Conservation (phyloP, 306 rosid genomes). For the Trifolium repens region DNA sequence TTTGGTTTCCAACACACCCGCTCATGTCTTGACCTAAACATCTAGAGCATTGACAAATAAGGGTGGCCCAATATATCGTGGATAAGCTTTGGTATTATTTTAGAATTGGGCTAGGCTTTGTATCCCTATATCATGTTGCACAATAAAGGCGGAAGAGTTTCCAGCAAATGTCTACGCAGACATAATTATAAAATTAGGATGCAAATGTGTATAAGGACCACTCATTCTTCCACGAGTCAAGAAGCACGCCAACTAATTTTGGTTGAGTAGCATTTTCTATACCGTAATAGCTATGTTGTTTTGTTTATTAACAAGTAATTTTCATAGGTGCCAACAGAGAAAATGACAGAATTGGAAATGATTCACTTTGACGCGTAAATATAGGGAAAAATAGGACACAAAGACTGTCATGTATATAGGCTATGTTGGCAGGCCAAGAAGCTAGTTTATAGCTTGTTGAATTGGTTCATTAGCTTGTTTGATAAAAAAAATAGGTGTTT, state of each 20-base stretch:
- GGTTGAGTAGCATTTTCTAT: conserved; percentile 15
- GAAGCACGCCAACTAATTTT: conserved; percentile 12
- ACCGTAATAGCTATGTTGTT: too few relatives aligned
- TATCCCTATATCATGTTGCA: background rate
- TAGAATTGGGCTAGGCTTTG: background rate
- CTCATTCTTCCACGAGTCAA: conserved; percentile 13
- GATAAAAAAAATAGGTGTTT: background rate
- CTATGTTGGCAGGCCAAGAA: background rate
- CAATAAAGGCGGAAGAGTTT: too few relatives aligned
- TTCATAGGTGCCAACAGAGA: conserved; percentile 18
- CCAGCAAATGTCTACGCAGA: background rate
- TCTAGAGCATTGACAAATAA: background rate
- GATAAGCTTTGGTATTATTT: background rate
- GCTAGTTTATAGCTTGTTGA: background rate
- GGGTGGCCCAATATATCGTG: background rate
- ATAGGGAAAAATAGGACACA: background rate
- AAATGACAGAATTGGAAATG: conserved; percentile 19
- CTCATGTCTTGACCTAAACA: background rate
- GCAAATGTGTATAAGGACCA: conserved; percentile 1
- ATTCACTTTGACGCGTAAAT: conserved; percentile 4
- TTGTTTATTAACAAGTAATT: too few relatives aligned
- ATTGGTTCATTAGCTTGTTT: background rate
- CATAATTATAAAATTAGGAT: background rate
- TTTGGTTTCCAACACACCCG: too few relatives aligned
- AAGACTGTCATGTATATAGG: background rate